Conservation (phyloP, 495 filamentous ascomycete species). For the Hypoxylon lenormandii region DNA sequence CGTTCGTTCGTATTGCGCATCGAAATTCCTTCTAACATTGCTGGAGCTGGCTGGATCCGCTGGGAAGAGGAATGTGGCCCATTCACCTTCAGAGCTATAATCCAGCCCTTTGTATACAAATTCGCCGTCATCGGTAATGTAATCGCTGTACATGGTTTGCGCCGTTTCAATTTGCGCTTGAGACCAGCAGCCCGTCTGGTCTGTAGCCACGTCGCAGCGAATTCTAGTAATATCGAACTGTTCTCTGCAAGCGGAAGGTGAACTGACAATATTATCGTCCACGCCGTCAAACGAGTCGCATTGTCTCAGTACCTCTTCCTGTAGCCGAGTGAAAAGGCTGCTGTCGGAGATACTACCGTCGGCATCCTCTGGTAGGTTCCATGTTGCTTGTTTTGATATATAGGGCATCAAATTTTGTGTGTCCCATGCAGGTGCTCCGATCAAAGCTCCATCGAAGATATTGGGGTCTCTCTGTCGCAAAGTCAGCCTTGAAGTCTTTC, state of each 20-base stretch:
- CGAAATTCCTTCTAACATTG: slow-evolving; percentile 50
- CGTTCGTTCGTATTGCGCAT: slow-evolving; percentile 54
- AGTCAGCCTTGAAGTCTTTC: no score
- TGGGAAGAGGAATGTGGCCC: slow-evolving; percentile 49
- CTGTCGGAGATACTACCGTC: slow-evolving; percentile 62
- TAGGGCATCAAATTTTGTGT: slow-evolving; percentile 61
- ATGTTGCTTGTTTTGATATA: slow-evolving; percentile 45
- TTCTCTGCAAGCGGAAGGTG: slow-evolving; percentile 67
- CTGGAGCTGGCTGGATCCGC: slow-evolving; percentile 40
- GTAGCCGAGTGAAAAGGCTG: slow-evolving; percentile 62
- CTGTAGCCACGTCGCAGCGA: slow-evolving; percentile 58
- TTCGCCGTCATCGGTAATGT: slow-evolving; percentile 62
- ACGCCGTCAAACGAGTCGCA: slow-evolving; percentile 73
- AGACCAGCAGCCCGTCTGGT: slow-evolving; percentile 63
- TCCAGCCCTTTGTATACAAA: slow-evolving; percentile 65
- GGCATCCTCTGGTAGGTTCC: slow-evolving; percentile 54
- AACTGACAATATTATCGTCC: slow-evolving; percentile 70
- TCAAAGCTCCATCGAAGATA: slow-evolving; percentile 42
- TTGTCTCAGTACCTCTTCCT: slow-evolving; percentile 69
- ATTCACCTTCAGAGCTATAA: slow-evolving; percentile 56
- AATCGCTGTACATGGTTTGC: slow-evolving; percentile 64
- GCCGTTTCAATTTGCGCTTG: slow-evolving; percentile 66
- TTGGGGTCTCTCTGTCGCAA: slow-evolving; percentile 30
- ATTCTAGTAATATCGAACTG: slow-evolving; percentile 53
- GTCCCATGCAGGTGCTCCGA: slow-evolving; percentile 55